These are phyloP conservation scores for Corniculantispora saksenae DNA, from an alignment of 2,329 filamentous ascomycete genomes.

Conservation along the genomic window DNA sequence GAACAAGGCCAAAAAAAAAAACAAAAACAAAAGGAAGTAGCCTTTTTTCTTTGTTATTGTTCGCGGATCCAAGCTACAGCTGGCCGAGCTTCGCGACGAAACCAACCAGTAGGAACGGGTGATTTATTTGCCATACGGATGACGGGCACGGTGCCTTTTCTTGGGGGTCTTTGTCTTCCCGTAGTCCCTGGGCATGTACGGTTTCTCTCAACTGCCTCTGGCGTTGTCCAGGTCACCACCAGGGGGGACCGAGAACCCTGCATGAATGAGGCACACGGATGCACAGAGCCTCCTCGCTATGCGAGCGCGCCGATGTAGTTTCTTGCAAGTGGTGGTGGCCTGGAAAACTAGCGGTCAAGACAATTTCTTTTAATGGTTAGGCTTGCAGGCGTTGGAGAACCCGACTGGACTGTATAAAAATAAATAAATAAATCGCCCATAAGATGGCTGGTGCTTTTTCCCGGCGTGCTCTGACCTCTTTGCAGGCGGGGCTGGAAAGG, in stretches of 20 bases:
- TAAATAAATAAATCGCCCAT: neutral
- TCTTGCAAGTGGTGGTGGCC: neutral
- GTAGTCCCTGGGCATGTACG: neutral
- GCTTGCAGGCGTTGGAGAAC: neutral
- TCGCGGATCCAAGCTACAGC: neutral
- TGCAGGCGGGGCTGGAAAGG: conserved; percentile 9
- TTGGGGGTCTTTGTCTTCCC: neutral
- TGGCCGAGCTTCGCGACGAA: neutral
- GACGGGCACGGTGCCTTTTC: neutral
- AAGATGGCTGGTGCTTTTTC: conserved; percentile 6
- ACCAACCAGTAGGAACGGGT: neutral
- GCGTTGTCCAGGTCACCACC: neutral
- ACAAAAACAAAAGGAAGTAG: too few species aligned
- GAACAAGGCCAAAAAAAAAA: too few species aligned
- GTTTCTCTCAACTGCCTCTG: neutral
- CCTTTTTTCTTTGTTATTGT: too few species aligned
- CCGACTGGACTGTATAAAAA: neutral
- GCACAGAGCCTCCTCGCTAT: neutral
- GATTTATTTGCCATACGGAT: neutral
- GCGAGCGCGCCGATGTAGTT: neutral
- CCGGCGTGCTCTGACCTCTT: conserved; percentile 3
- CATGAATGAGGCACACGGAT: conserved; percentile 1
- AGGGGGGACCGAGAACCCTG: neutral
- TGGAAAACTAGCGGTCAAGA: neutral
- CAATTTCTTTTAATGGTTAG: neutral